A percentile compares a stretch with the other conserved stretches of the same genome.
phyloP scores from a whole-genome alignment of 345 rosid species.

The Carallia pectinifolia region DNA sequence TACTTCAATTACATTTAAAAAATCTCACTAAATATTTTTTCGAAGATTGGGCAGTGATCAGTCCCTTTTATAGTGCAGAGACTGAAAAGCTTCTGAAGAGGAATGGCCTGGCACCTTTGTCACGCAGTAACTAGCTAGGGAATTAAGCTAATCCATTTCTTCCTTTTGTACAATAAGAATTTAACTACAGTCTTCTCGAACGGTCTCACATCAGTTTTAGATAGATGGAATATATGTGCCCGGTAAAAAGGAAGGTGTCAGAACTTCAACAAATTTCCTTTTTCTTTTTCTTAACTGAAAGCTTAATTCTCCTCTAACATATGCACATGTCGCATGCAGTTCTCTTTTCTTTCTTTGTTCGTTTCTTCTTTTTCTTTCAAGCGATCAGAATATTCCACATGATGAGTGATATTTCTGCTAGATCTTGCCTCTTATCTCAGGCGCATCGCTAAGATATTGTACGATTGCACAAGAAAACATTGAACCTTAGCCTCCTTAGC shows the following conservation, averaged over 20 bases:
- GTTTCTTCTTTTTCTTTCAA: too few species aligned
- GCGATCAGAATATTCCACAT: conserved; percentile 1
- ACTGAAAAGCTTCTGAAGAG: not conserved
- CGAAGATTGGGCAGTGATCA: too few species aligned
- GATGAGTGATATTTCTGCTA: conserved; percentile 12
- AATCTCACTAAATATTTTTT: too few species aligned
- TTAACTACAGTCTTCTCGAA: conserved; percentile 5
- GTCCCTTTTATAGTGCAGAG: too few species aligned
- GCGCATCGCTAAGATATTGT: not conserved
- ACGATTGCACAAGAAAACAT: not conserved
- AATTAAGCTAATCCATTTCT: not conserved
- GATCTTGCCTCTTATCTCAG: conserved; percentile 2
- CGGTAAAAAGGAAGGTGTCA: conserved; percentile 1
- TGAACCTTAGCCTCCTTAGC: too few species aligned
- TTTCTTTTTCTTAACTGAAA: not conserved
- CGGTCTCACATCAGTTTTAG: conserved; percentile 11
- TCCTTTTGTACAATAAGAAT: conserved; percentile 4
- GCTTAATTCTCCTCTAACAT: not conserved
- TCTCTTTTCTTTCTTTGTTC: not conserved
- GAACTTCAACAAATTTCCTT: conserved; percentile 11
- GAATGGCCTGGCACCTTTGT: conserved; percentile 15
- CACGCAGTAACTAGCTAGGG: conserved; percentile 8
- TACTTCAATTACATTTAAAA: too few species aligned
- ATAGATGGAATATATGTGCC: conserved; percentile 23
- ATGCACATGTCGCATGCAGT: not conserved